Base-by-base conservation (phyloP, 352 stramenopile genomes). In the Phytophthora citrophthora region DNA sequence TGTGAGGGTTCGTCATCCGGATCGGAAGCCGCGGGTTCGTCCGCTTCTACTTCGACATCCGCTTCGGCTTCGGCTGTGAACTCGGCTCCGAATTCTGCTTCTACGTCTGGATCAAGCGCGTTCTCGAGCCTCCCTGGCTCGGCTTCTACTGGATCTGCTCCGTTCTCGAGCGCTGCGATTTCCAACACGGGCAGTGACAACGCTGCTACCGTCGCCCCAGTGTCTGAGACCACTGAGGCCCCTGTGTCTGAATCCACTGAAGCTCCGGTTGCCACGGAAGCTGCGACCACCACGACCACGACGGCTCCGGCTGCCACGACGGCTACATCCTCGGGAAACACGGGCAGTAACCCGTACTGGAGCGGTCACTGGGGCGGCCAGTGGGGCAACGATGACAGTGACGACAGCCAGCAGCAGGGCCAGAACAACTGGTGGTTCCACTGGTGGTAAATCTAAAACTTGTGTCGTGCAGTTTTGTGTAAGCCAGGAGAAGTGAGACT, bases 381-480 rank as follows among this genome's bases (percentile, higher is more conserved):
- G 36, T 57, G 50, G 50, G 50, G 34, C 13, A 27, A 40, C 24
- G 32, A 61, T 24, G 44, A 34, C 32, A 53, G 31, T 15, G 29
- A 57, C 27, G 31, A 54, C 38, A 41, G 26, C 15, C 36, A 60
- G 20, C 46, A 64, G 3, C 29, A 32, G 27, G 24, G 45, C 8
- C 50, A 54, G n/a, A 53, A 24, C 13, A 61, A 48, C 12, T 59
- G 48, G 23, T 60, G 36, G 39, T 51, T 68, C 47, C 52, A 63
- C 53, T 68, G 60, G 60, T 68, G 60, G 52, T 68, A 68, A 57
- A 40, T 7, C 47, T 54, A 11, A 43, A 31, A n/a, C 24, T 50
- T 29, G 32, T 13, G n/a, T 34, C 31, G 39, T 50, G 15, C 9
- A 23, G 8, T 60, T 68, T 65, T 65, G 43, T 48, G 39, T 49